Evolutionary conservation across 1,284 basidiomycete species (phyloP).

Genomic region (Heterobasidion parviporum): DNA sequence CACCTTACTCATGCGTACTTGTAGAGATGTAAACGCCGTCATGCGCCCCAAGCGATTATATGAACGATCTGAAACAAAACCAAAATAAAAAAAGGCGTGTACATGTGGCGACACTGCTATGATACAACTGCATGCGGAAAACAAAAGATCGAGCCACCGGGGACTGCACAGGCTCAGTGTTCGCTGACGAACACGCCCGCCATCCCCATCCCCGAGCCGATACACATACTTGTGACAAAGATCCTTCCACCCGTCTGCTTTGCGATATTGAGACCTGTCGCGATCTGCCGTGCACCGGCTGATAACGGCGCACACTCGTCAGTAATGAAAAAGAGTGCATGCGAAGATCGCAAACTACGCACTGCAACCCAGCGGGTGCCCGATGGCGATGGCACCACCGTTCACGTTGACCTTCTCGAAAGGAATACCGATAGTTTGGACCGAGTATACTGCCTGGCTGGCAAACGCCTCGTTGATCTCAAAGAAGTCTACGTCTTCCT

Average conservation of each 20-base stretch:
- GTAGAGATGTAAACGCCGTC: too few species aligned
- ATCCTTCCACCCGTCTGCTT: slow-evolving; percentile 70
- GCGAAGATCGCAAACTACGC: slow-evolving; percentile 23
- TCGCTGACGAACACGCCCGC: slow-evolving; percentile 79
- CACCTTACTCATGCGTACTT: too few species aligned
- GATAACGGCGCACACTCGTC: slow-evolving; percentile 5
- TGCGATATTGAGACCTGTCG: slow-evolving; percentile 77
- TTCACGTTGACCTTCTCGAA: slow-evolving; percentile 80
- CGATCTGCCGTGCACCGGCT: slow-evolving; percentile 86
- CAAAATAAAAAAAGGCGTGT: too few species aligned
- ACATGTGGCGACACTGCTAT: too few species aligned
- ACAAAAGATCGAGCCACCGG: too few species aligned
- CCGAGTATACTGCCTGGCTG: slow-evolving; percentile 76
- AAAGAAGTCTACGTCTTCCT: slow-evolving; percentile 84
- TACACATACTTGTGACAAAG: slow-evolving; percentile 93
- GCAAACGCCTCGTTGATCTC: slow-evolving; percentile 97
- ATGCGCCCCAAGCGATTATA: too few species aligned
- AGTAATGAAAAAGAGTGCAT: background rate
- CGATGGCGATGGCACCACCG: slow-evolving; percentile 87
- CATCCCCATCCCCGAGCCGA: slow-evolving; percentile 90
- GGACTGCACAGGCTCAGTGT: slow-evolving; percentile 33
- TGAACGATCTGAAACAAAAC: too few species aligned
- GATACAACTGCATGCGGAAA: too few species aligned
- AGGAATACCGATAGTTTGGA: slow-evolving; percentile 71
- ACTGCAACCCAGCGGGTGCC: slow-evolving; percentile 80